Evolutionary conservation across 495 filamentous ascomycete genomes (phyloP), one percentile per base, ranked within the genome.

Genomic region (Thermochaetoides thermophila): DNA sequence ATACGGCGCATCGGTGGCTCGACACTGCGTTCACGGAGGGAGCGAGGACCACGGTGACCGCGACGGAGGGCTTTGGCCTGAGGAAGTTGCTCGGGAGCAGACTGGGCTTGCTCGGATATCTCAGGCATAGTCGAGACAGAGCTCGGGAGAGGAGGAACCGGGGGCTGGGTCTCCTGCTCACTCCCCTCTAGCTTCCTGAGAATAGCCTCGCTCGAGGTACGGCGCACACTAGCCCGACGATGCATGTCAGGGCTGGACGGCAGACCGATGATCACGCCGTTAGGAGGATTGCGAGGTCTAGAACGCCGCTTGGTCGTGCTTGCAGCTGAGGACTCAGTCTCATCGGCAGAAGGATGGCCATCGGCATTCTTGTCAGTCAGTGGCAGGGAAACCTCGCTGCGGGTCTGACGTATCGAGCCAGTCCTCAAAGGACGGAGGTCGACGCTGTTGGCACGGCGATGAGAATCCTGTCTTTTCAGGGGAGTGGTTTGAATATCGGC

Each of bases 221-320:
- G 40, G n/a, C 32, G 32, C 0, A 43, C 26, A 5, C 31, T 36
- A 5, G 27, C 20, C 7, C 39, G 35, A 11, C 36, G 38, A 27
- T 44, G 35, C 20, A 49, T 49, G 16, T 49, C 46, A 0, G 46
- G 46, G 28, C 42, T 49, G 3, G 35, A 31, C 2, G 46, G 46
- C 17, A 49, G 29, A 0, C 45, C 42, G 2, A 49, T 13, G 12
- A 38, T 12, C 8, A 31, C 27, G 14, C 2, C 4, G 13, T 7
- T 11, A 4, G 14, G 6, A 30, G 39, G 7, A 35, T 31, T 2
- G 26, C 29, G n/a, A 43, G 9, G 1, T 21, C 29, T 8, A 12
- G n/a, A 10, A 15, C 39, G 4, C 18, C 13, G 0, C 23, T 11
- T 21, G 35, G 6, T 7, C 23, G 23, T 20, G 18, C 21, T 2